Percentiles rank a stretch among this genome's conserved stretches.
phyloP scores from a whole-genome alignment of 148 eudicot genomes.

The Nepenthes mirabilis region DNA sequence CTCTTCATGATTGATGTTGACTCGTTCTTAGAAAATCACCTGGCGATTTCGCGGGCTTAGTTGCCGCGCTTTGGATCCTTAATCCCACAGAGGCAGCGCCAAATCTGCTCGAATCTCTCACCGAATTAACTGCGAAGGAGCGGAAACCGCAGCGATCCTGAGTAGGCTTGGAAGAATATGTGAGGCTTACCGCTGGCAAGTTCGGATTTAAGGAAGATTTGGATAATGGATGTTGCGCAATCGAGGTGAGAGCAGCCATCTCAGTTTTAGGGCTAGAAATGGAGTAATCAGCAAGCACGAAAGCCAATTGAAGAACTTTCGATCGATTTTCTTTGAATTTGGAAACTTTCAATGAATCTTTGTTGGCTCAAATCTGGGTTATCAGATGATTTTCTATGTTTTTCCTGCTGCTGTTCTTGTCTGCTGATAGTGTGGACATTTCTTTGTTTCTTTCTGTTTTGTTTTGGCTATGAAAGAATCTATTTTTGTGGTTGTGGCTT shows the following conservation, averaged over 20 bases:
- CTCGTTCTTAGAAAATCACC: conserved; percentile 27
- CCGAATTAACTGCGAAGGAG: conserved; percentile 12
- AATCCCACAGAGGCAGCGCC: conserved; percentile 17
- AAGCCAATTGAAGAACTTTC: no score
- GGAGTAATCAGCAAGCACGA: no score
- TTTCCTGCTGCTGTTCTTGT: no score
- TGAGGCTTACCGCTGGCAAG: conserved; percentile 12
- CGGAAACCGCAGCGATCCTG: conserved; percentile 13
- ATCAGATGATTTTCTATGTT: no score
- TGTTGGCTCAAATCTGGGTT: no score
- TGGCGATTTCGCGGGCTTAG: conserved; percentile 92
- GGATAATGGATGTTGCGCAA: conserved; percentile 43
- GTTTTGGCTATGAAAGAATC: no score
- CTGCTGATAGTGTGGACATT: no score
- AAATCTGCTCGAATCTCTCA: conserved; percentile 8
- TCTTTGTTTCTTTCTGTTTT: no score
- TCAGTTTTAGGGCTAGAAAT: no score
- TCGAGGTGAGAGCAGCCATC: conserved; percentile 16
- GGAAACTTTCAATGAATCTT: no score
- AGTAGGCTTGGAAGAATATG: conserved; percentile 13
- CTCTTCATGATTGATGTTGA: not conserved
- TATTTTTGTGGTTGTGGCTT: no score
- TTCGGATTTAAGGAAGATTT: conserved; percentile 32
- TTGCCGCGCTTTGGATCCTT: conserved; percentile 56
- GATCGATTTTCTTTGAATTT: no score